A percentile compares a stretch with the other conserved stretches of the same genome.
phyloP scores from a whole-genome alignment of 164 flowering plant species.

The Piper longum region DNA sequence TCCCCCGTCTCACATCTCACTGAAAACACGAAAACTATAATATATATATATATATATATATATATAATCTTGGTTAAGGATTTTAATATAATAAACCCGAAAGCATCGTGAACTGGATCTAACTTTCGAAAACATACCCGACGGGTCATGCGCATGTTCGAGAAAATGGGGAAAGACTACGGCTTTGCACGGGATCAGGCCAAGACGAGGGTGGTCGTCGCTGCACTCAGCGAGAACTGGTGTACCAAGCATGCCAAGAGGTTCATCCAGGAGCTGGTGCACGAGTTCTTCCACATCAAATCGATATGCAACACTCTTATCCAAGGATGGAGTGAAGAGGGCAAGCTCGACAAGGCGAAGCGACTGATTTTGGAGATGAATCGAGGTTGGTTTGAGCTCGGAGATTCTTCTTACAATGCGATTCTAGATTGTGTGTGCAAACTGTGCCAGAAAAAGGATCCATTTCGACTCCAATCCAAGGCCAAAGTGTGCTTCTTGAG shows the following conservation, averaged over 20 bases:
- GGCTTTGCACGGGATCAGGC: slow-evolving; percentile 45
- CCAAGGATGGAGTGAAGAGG: slow-evolving; percentile 85
- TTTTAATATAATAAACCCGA: no score
- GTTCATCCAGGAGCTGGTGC: slow-evolving; percentile 62
- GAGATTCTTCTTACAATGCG: slow-evolving; percentile 53
- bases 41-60: no score
- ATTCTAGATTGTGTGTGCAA: slow-evolving; percentile 83
- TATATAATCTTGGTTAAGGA: no score
- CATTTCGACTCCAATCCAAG: slow-evolving; percentile 50
- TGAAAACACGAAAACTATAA: no score
- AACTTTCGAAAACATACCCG: no score
- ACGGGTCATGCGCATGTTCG: slow-evolving; percentile 46
- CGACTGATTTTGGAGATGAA: slow-evolving; percentile 72
- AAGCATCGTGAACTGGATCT: no score
- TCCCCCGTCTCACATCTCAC: no score
- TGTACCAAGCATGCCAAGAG: slow-evolving; percentile 69
- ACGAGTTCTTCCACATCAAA: slow-evolving; percentile 77
- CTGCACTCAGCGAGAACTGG: slow-evolving; percentile 55
- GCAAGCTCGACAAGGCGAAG: slow-evolving; percentile 71
- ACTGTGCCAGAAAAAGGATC: slow-evolving; percentile 76
- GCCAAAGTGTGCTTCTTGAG: slow-evolving; percentile 50
- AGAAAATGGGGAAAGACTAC: slow-evolving; percentile 62
- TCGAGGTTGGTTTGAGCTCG: slow-evolving; percentile 83
- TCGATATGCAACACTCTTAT: slow-evolving; percentile 55
- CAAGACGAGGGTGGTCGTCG: slow-evolving; percentile 39